These are phyloP conservation scores for Petunia hybrid DNA, from an alignment of 305 asterid species.

Conservation along the genomic window DNA sequence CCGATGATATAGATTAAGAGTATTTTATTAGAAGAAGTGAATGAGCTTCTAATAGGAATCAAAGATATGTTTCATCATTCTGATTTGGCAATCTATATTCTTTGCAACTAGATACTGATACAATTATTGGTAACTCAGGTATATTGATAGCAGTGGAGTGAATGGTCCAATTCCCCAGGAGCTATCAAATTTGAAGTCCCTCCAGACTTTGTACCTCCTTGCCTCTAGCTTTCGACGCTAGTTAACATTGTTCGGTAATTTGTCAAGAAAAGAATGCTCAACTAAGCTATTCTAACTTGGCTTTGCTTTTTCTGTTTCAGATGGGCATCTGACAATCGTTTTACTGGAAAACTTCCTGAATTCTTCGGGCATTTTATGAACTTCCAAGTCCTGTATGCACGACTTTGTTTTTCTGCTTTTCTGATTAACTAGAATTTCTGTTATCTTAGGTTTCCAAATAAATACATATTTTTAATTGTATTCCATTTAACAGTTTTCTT, in stretches of 20 bases:
- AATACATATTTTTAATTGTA: neutral
- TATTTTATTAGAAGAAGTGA: neutral
- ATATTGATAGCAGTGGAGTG: conserved; percentile 75
- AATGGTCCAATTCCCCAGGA: conserved; percentile 66
- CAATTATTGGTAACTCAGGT: conserved; percentile 47
- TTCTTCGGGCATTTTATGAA: conserved; percentile 54
- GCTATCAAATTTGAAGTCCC: conserved; percentile 58
- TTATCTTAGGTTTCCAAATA: neutral
- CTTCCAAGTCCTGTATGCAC: conserved; percentile 59
- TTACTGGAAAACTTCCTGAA: conserved; percentile 68
- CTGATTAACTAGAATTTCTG: neutral
- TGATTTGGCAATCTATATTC: neutral
- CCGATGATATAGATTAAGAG: neutral
- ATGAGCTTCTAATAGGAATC: neutral
- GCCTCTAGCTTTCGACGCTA: neutral
- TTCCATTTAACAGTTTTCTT: neutral
- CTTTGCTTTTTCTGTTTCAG: conserved; percentile 44
- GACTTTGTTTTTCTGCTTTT: conserved; percentile 17
- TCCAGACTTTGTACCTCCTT: conserved; percentile 49
- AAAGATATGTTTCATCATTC: neutral
- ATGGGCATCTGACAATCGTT: conserved; percentile 73
- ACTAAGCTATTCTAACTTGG: neutral
- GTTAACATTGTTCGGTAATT: neutral
- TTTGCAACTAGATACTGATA: neutral
- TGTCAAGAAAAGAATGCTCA: neutral